Percentiles rank a stretch among this genome's conserved stretches.
These are phyloP conservation scores for Eragrostis nindensis DNA, from an alignment of 176 grass and related monocot genomes.

Conservation along the genomic window DNA sequence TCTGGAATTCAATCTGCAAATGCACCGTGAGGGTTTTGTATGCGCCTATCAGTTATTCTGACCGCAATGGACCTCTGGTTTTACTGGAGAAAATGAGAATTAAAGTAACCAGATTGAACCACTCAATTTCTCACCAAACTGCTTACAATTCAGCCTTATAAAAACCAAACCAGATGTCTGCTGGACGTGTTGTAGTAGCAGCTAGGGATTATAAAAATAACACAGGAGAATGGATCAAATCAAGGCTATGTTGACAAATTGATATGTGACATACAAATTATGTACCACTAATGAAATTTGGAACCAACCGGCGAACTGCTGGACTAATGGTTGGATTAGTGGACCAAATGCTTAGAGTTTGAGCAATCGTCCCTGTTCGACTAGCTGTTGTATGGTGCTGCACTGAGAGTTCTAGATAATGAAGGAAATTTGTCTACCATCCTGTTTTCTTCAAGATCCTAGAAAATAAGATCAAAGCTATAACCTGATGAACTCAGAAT, in stretches of 20 bases:
- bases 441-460: neutral
- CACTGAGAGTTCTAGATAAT: too few relatives aligned
- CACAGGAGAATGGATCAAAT: neutral
- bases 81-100: neutral
- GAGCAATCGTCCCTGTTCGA: too few relatives aligned
- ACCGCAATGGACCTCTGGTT: neutral
- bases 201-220: neutral
- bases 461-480: neutral
- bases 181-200: neutral
- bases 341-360: too few relatives aligned
- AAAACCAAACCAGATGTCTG: neutral
- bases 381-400: too few relatives aligned
- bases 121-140: neutral
- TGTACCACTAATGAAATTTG: neutral
- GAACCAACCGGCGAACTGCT: neutral
- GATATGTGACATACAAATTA: neutral
- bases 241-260: neutral
- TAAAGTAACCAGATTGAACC: neutral
- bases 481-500: neutral
- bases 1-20: neutral
- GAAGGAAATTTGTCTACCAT: neutral
- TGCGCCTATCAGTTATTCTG: neutral
- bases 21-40: neutral
- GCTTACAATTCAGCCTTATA: neutral
- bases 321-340: neutral